A percentile compares a stretch with the other conserved stretches of the same genome.
Evolutionary conservation across 2,329 filamentous ascomycete genomes (phyloP).

Genomic region (Teratosphaeria viscida): DNA sequence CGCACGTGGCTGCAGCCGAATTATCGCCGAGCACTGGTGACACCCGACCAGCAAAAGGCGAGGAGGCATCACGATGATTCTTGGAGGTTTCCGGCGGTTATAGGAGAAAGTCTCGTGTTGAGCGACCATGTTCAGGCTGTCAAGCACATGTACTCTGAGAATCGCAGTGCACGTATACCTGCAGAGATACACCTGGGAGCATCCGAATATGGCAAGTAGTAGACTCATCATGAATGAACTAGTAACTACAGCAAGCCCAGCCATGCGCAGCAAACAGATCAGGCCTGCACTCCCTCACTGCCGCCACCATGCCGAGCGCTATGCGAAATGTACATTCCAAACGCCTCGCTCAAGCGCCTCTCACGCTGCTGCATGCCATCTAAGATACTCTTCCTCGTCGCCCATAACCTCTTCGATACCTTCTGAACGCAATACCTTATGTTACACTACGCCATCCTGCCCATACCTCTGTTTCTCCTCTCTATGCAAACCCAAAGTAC

Average conservation of each 20-base stretch:
- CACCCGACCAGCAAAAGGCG: background rate
- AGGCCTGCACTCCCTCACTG: constrained; percentile 10
- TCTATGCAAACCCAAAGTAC: constrained; percentile 89
- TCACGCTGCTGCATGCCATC: constrained; percentile 2
- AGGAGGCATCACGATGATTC: background rate
- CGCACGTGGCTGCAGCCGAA: background rate
- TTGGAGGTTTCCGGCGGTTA: no score
- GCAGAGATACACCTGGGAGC: background rate
- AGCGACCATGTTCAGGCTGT: no score
- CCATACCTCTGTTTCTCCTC: background rate
- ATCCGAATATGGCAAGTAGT: background rate
- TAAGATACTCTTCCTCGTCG: background rate
- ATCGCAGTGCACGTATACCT: background rate
- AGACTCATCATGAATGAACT: background rate
- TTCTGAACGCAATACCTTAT: constrained; percentile 3
- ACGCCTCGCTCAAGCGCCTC: constrained; percentile 1
- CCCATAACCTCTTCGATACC: background rate
- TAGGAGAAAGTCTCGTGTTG: no score
- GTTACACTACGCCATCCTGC: constrained; percentile 1
- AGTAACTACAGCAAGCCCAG: background rate
- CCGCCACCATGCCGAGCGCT: background rate
- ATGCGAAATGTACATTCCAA: background rate
- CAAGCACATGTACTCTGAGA: no score
- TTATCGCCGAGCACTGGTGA: background rate
- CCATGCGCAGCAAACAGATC: constrained; percentile 2